Evolutionary conservation across 2,329 filamentous ascomycete genomes (phyloP), one percentile per base, ranked within the genome.

Genomic region (Aureobasidium musti): DNA sequence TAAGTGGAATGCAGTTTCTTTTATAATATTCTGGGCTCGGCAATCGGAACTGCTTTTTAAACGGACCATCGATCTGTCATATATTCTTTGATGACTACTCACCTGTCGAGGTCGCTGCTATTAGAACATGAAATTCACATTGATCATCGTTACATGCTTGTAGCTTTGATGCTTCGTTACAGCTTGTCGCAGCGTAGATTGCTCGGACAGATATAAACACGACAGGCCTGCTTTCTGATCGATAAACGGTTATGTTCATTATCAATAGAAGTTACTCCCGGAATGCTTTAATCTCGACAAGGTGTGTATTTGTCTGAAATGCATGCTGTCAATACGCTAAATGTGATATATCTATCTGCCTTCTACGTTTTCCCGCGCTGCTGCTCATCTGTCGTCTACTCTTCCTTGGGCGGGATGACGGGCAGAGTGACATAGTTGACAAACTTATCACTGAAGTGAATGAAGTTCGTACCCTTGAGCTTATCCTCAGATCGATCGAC

Each of bases 351-450:
- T 56, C 33, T 56, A 56, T 56, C 11, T 39, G 35, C 21, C 5
- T 41, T 56, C 33, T 56, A 56, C 6, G 28, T 26, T 3, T 10
- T 6, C 41, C 2, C 11, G 14, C 1, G 2, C 3, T 28, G 30
- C n/a, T 21, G 5, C 17, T 28, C 35, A 59, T 3, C n/a, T 1
- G 8, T 5, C 26, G 0, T 6, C 23, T 59, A 59, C 26, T 14
- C 13, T 35, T 41, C 43, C 39, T 78, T 78, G 0, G 75, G 71
- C 7, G 84, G 83, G 63, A 87, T 82, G 26, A 86, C 72, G 0
- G 84, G 85, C 56, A 87, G 71, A 0, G 77, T 80, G 14, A 87
- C 74, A 71, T 81, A 87, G 71, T 86, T 87, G 47, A 79, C 72
- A 47, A 78, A 74, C 43, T 76, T 76, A 2, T 78, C 76, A 0